Conservation (phyloP, 495 filamentous ascomycete species). For the Neurospora sp. region DNA sequence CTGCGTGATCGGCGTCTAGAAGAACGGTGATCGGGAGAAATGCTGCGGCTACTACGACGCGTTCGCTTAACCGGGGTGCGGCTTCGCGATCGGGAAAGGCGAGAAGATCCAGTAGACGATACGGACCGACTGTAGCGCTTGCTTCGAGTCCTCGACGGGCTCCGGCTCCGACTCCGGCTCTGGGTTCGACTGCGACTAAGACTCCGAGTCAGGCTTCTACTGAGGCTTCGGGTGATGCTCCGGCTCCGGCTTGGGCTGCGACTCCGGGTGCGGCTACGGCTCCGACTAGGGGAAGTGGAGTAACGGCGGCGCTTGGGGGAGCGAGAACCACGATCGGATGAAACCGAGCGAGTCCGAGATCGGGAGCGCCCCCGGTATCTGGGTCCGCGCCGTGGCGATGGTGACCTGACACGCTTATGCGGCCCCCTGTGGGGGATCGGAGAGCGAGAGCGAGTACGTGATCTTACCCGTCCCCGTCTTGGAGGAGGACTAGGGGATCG, state of each 20-base stretch:
- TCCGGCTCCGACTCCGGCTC: slow-evolving; percentile 9
- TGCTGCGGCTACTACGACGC: slow-evolving; percentile 33
- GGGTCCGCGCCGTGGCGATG: slow-evolving; percentile 21
- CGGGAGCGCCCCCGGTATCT: slow-evolving; percentile 13
- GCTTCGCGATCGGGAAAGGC: slow-evolving; percentile 28
- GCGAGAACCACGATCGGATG: slow-evolving; percentile 20
- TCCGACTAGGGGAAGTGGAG: slow-evolving; percentile 28
- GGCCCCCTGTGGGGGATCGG: slow-evolving; percentile 27
- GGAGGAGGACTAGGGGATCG: slow-evolving; percentile 30
- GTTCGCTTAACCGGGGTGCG: slow-evolving; percentile 30
- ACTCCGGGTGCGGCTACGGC: slow-evolving; percentile 28
- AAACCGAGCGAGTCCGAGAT: slow-evolving; percentile 12
- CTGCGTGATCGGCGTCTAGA: slow-evolving; percentile 26
- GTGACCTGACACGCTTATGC: slow-evolving; percentile 34
- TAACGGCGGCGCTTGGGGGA: slow-evolving; percentile 24
- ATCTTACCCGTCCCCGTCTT: slow-evolving; percentile 17
- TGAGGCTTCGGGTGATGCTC: slow-evolving; percentile 12
- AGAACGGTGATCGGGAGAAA: slow-evolving; percentile 18
- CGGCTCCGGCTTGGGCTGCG: slow-evolving; percentile 23
- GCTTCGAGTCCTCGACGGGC: slow-evolving; percentile 7
- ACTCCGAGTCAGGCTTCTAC: slow-evolving; percentile 5
- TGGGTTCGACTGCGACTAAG: slow-evolving; percentile 4
- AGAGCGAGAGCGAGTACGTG: slow-evolving; percentile 29
- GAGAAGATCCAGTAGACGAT: slow-evolving; percentile 23
- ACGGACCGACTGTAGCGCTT: slow-evolving; percentile 34